Conservation (phyloP, 2,329 filamentous ascomycete species). For the Fusarium pilosicola region DNA sequence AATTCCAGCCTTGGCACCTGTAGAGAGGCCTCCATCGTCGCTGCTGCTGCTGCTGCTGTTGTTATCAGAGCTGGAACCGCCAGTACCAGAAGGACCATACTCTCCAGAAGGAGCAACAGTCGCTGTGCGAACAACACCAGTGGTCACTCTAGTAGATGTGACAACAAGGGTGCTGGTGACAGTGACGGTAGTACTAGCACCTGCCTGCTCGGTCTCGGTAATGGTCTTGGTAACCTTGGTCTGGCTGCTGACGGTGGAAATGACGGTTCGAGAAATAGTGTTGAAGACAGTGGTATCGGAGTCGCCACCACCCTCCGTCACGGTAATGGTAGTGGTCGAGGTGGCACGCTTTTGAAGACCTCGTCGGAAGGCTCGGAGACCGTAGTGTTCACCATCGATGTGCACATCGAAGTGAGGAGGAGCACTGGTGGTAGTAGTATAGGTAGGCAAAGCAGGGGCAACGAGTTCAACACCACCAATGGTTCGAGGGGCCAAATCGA, state of each 20-base stretch:
- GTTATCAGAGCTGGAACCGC: constrained; percentile 13
- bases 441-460: constrained; percentile 32
- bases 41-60: constrained; percentile 28
- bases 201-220: constrained; percentile 48
- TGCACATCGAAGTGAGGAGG: constrained; percentile 22
- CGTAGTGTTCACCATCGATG: constrained; percentile 16
- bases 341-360: constrained; percentile 50
- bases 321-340: constrained; percentile 47
- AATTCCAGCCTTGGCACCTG: constrained; percentile 57
- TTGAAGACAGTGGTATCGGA: constrained; percentile 41
- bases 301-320: constrained; percentile 42
- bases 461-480: constrained; percentile 28
- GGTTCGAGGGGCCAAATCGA: constrained; percentile 45
- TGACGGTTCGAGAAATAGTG: constrained; percentile 47
- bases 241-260: constrained; percentile 46
- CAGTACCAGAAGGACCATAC: constrained; percentile 33
- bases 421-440: constrained; percentile 31
- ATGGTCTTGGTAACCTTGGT: constrained; percentile 45
- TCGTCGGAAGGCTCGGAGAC: constrained; percentile 33
- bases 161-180: constrained; percentile 51
- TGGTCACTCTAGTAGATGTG: constrained; percentile 49
- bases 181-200: constrained; percentile 53
- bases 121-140: constrained; percentile 44
- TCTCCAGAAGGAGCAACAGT: constrained; percentile 43
- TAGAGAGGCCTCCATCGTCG: constrained; percentile 48